Conservation (phyloP, 805 yeast species). For the Candida germanica region DNA sequence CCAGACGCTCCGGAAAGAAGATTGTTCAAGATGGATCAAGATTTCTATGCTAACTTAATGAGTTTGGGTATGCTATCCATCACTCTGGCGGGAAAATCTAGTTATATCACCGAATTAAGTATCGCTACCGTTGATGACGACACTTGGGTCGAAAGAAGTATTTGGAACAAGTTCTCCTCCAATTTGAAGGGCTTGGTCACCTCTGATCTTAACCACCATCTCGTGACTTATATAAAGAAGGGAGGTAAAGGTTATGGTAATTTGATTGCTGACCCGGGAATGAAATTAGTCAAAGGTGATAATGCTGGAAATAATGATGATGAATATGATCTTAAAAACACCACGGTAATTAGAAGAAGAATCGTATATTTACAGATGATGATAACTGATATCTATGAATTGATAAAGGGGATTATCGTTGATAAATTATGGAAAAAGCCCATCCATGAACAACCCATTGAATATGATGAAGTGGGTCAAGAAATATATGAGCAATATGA, state of each 20-base stretch:
- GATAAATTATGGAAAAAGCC: constrained; percentile 11
- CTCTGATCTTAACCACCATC: not conserved
- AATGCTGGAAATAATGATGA: constrained; percentile 1
- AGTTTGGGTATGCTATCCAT: constrained; percentile 62
- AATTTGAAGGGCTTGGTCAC: constrained; percentile 6
- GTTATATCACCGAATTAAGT: constrained; percentile 60
- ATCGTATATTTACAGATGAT: constrained; percentile 19
- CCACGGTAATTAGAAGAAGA: constrained; percentile 22
- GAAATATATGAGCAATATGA: constrained; percentile 19
- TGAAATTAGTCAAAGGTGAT: constrained; percentile 20
- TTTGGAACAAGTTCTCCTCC: constrained; percentile 17
- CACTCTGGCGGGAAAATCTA: constrained; percentile 63
- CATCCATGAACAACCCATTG: constrained; percentile 2
- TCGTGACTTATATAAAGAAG: constrained; percentile 8
- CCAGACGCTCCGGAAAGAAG: constrained; percentile 9
- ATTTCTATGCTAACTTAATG: constrained; percentile 56
- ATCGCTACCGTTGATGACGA: constrained; percentile 44
- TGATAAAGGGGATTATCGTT: constrained; percentile 18
- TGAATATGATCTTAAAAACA: not conserved
- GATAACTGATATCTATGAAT: constrained; percentile 17
- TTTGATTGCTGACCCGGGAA: constrained; percentile 26
- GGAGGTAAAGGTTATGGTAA: constrained; percentile 24
- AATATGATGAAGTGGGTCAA: constrained; percentile 7
- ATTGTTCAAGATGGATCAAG: constrained; percentile 15
- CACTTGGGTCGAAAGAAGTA: constrained; percentile 53